Evolutionary conservation across 495 filamentous ascomycete genomes (phyloP), one percentile per base, ranked within the genome.

Genomic region (Aspergillus sclerotioniger): DNA sequence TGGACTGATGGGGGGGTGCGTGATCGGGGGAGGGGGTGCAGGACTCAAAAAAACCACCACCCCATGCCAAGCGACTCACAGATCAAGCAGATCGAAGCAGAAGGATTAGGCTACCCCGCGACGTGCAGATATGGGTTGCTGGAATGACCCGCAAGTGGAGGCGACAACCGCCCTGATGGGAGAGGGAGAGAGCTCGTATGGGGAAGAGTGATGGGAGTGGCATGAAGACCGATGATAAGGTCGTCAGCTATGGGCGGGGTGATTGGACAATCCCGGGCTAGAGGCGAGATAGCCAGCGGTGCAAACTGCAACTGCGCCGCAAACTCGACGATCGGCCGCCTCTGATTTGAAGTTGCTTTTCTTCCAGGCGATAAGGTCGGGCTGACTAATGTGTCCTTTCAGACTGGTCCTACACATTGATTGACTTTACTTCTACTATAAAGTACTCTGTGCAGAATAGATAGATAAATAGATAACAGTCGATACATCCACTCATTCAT

Each of bases 111-210:
- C 33, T 35, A 41, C 58, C 58, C 58, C 60, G 39, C 60, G 54
- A 29, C 54, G 43, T 50, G 45, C 48, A 57, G 51, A 25, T 10
- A 57, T 21, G 52, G 37, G 9, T 10, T 28, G 8, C 12, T 50
- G 47, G 32, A 37, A 52, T 35, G 59, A 62, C 57, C 61, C 61
- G 61, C 61, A 63, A 63, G 61, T 63, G 61, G 61, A 63, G 61
- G 61, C 56, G 61, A 44, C 45, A 31, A 54, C 17, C 32, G 46
- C 53, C 49, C 43, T 46, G 60, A 51, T 45, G 51, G 55, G 54
- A 47, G 25, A 53, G 37, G 31, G 19, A 49, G 31, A 44, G 21
- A 25, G 52, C 32, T 47, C 25, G 9, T 15, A 17, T 49, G 46
- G 46, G 46, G 47, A 54, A 1, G 44, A 28, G 31, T 20, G 44